Evolutionary conservation across 2,329 filamentous ascomycete genomes (phyloP).

Genomic region (Stachybotrys echinatus): DNA sequence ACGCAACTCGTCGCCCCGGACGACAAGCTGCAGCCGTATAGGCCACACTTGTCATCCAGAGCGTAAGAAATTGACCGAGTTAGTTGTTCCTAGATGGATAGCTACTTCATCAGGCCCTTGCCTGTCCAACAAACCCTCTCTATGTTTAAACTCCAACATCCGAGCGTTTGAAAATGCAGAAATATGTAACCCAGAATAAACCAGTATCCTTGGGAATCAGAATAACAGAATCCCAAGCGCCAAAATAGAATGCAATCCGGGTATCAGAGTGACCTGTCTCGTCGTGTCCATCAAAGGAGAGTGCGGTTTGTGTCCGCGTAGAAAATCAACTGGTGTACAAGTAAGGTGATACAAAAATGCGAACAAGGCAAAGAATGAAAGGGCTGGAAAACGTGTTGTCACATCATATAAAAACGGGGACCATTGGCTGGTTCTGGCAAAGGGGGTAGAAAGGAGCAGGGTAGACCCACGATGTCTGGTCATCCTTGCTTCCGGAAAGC

Average conservation of each 20-base stretch:
- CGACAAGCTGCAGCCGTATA: conserved; percentile 28
- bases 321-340: background rate
- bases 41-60: conserved; percentile 33
- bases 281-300: background rate
- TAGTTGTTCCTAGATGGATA: background rate
- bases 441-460: conserved; percentile 4
- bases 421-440: conserved; percentile 5
- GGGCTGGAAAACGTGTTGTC: background rate
- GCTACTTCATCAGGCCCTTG: no score
- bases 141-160: background rate
- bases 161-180: no score
- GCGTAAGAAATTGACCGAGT: conserved; percentile 23
- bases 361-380: background rate
- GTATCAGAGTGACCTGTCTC: background rate
- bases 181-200: background rate
- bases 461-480: conserved; percentile 78
- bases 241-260: background rate
- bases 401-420: conserved; percentile 9
- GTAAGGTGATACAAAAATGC: conserved; percentile 10
- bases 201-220: background rate
- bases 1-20: conserved; percentile 43
- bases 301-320: background rate
- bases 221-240: background rate
- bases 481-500: conserved; percentile 96
- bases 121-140: background rate